Base-by-base conservation (phyloP, 108 stramenopile genomes). In the Tribonema minus region DNA sequence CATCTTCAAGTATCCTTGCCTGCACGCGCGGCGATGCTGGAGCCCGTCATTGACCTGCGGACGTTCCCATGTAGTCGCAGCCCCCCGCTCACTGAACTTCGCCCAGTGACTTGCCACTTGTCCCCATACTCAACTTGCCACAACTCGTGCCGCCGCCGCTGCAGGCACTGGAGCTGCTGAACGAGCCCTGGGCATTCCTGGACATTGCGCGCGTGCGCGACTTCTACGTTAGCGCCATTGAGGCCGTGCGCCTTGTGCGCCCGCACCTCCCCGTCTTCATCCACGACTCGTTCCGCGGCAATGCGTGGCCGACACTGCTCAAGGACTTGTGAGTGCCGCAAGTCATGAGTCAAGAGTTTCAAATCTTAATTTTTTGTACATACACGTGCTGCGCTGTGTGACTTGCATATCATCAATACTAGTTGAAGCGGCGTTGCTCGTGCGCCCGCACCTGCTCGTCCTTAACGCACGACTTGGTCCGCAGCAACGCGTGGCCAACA, bases 271-370 rank as follows among this genome's bases (percentile, higher is more conserved):
- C 83, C 74, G 68, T 82, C 80, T 64, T 82, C 67, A 32, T 82
- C 23, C 83, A 82, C 76, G 83, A 82, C 36, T 77, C 83, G 58
- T 83, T 83, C 80, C 36, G 79, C 4, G 80, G 80, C n/a, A 58
- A 72, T 29, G 80, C 74, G 82, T 82, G 82, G 82, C 65, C 72
- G 3, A 82, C 79, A 28, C 29, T 82, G 33, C 79, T 82, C 25
- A 82, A 82, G 72, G 26, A 80, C 80, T 82, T 81, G 65, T 65
- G 66, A n/a, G 0, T 60, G 41, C 32, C 7, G 6, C 20, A 7
- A n/a, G 60, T 12, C 41, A 46, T 12, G 20, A 46, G 41, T 20
- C 20, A 46, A 46, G 23, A 12, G 23, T 1, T 12, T 5, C 3
- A 5, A 7, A 15, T 5, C 20, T 30, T 63, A 7, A 12, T 30